Percentiles rank a stretch among this genome's conserved stretches.
These are phyloP conservation scores for Cynanchum wilfordii DNA, from an alignment of 257 asterid species.

Conservation along the genomic window DNA sequence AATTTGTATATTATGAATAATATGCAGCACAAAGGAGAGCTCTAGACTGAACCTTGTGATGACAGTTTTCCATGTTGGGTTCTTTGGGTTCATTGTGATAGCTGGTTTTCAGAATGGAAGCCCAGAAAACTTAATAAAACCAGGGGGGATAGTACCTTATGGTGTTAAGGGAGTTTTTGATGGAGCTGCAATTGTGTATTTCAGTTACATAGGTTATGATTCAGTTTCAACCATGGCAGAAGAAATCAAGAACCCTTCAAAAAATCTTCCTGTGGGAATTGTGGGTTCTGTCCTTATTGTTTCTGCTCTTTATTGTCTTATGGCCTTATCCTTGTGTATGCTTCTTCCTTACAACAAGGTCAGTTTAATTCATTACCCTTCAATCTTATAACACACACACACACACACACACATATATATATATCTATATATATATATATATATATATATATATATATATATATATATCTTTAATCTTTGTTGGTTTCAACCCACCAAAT, in stretches of 20 bases:
- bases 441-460: too few species aligned
- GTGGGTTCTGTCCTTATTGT: slow-evolving; percentile 44
- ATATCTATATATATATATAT: too few species aligned
- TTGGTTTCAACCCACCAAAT: too few species aligned
- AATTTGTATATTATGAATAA: neutral
- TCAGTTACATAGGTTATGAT: slow-evolving; percentile 42
- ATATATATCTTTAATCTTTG: too few species aligned
- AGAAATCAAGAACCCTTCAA: slow-evolving; percentile 38
- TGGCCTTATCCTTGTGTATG: slow-evolving; percentile 32
- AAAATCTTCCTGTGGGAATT: slow-evolving; percentile 33
- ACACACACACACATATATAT: too few species aligned
- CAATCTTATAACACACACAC: too few species aligned
- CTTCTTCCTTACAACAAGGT: slow-evolving; percentile 36
- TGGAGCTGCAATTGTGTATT: slow-evolving; percentile 41
- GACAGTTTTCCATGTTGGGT: slow-evolving; percentile 35
- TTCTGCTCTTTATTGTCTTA: slow-evolving; percentile 36
- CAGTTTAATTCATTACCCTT: neutral
- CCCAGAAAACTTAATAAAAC: slow-evolving; percentile 22
- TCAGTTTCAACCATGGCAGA: slow-evolving; percentile 48
- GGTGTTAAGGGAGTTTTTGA: slow-evolving; percentile 36
- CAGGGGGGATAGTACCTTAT: slow-evolving; percentile 35
- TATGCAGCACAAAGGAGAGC: slow-evolving; percentile 41
- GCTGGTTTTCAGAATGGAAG: slow-evolving; percentile 35
- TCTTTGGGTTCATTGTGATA: slow-evolving; percentile 36
- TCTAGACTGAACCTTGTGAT: slow-evolving; percentile 35